A percentile compares a stretch with the other conserved stretches of the same genome.
phyloP scores from a whole-genome alignment of 129 eudicot species.

The Helianthus tuberosus region DNA sequence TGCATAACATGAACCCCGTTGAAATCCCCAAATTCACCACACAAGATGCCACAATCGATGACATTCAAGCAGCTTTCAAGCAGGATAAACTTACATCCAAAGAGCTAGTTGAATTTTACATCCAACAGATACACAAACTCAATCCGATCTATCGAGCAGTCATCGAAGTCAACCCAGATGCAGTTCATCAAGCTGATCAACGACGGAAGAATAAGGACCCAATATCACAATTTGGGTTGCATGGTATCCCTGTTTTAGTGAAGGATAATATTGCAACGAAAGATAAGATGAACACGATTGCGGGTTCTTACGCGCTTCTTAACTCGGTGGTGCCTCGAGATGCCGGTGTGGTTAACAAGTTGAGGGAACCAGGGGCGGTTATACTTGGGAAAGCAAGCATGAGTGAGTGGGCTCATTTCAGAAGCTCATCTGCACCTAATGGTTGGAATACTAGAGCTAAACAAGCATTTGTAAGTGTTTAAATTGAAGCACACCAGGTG shows the following conservation, averaged over 20 bases:
- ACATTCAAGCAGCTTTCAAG: constrained; percentile 47
- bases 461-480: constrained; percentile 45
- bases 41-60: constrained; percentile 46
- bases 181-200: constrained; percentile 46
- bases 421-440: constrained; percentile 22
- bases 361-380: constrained; percentile 58
- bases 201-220: constrained; percentile 30
- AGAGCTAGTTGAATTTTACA: constrained; percentile 49
- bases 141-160: constrained; percentile 53
- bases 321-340: constrained; percentile 53
- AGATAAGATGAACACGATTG: constrained; percentile 69
- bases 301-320: constrained; percentile 60
- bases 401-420: constrained; percentile 45
- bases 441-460: constrained; percentile 52
- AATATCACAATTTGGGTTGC: constrained; percentile 25
- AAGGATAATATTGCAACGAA: constrained; percentile 68
- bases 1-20: not conserved
- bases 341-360: constrained; percentile 61
- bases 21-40: constrained; percentile 27
- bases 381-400: constrained; percentile 67
- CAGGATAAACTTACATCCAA: constrained; percentile 60
- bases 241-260: constrained; percentile 60
- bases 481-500: not conserved
- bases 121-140: constrained; percentile 40
- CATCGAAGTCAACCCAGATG: constrained; percentile 75